These are phyloP conservation scores for Erysimum cheiri DNA, from an alignment of 441 rosid species.

Conservation along the genomic window DNA sequence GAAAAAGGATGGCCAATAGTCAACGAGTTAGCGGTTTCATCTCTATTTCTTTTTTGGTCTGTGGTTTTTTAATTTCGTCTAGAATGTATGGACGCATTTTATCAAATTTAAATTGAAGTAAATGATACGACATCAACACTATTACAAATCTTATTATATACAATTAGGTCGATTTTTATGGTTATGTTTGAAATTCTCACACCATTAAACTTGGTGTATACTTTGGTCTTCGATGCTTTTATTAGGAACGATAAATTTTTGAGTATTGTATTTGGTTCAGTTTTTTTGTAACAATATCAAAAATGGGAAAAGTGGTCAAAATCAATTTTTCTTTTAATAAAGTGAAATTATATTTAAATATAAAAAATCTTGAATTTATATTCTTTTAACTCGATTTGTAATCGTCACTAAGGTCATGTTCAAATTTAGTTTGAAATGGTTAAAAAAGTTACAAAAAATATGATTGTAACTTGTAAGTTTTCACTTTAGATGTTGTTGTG, in stretches of 20 bases:
- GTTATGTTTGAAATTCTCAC: no score
- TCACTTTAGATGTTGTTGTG: not conserved
- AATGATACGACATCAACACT: not conserved
- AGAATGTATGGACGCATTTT: not conserved
- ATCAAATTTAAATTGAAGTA: not conserved
- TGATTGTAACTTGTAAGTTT: not conserved
- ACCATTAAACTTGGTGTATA: not conserved
- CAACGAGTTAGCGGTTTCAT: conserved; percentile 29
- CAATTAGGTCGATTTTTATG: not conserved
- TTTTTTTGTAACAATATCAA: no score
- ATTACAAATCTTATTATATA: not conserved
- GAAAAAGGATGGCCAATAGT: conserved; percentile 16
- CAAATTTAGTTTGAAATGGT: no score
- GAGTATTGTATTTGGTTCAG: no score
- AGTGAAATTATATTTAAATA: no score
- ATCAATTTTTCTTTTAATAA: no score
- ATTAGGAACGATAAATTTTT: no score
- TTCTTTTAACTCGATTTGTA: not conserved
- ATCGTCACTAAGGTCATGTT: no score
- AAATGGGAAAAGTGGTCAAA: no score
- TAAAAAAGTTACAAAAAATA: no score
- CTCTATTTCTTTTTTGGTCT: not conserved
- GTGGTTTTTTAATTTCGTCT: not conserved
- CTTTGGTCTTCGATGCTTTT: not conserved
- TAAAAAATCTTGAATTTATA: no score